Evolutionary conservation across 202 grass and related monocot genomes (phyloP).

Genomic region (Setaria italica): DNA sequence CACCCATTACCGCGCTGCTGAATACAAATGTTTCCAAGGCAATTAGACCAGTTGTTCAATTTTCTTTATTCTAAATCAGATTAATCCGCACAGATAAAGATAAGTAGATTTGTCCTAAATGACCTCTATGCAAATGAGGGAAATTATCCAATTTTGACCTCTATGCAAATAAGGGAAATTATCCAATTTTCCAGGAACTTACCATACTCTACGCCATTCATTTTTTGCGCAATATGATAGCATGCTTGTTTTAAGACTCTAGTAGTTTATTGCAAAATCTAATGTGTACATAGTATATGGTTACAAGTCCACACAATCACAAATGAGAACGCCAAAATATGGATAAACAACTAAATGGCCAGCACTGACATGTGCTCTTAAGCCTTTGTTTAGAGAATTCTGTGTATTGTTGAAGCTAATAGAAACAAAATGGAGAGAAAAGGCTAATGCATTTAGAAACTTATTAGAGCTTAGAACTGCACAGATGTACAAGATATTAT

Average conservation of each 20-base stretch:
- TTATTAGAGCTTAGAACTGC: background rate
- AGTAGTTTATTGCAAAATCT: conserved; percentile 28
- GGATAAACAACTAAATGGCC: conserved; percentile 7
- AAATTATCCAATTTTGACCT: background rate
- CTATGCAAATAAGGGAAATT: too few relatives aligned
- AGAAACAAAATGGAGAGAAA: conserved; percentile 25
- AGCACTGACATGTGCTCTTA: background rate
- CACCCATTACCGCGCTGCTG: conserved; percentile 4
- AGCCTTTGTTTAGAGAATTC: background rate
- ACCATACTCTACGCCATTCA: background rate
- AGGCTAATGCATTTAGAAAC: background rate
- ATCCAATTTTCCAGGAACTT: conserved; percentile 22
- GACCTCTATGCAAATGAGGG: conserved; percentile 25
- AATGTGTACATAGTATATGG: background rate
- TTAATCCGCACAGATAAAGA: conserved; percentile 21
- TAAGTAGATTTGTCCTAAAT: conserved; percentile 22
- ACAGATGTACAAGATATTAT: background rate
- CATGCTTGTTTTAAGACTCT: conserved; percentile 23
- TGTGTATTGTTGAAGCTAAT: conserved; percentile 17
- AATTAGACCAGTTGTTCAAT: conserved; percentile 9
- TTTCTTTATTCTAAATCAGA: conserved; percentile 13
- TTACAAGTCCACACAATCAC: conserved; percentile 4
- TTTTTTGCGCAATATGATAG: conserved; percentile 3
- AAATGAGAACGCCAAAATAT: conserved; percentile 23
- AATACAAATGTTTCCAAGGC: background rate